These are phyloP conservation scores for Penicillium corylophilum DNA, from an alignment of 2,329 filamentous ascomycete genomes.

Conservation along the genomic window DNA sequence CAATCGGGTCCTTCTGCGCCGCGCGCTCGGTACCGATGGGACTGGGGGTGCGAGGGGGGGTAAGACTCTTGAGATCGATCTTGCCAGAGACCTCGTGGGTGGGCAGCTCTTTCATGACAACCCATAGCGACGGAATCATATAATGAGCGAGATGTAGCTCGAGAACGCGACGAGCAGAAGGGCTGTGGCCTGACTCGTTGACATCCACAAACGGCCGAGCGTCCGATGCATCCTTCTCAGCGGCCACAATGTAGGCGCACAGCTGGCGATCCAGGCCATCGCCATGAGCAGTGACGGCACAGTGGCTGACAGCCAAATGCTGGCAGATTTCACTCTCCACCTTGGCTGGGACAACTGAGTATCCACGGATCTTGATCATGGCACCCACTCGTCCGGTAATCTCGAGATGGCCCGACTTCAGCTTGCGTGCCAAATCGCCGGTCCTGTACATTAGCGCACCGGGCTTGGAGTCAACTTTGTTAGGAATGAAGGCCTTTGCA, in stretches of 20 bases:
- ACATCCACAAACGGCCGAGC: slow-evolving; percentile 59
- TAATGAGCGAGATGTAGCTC: slow-evolving; percentile 71
- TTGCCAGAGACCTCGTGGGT: slow-evolving; percentile 79
- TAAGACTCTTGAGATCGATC: slow-evolving; percentile 69
- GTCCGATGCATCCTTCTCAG: slow-evolving; percentile 49
- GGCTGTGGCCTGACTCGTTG: slow-evolving; percentile 69
- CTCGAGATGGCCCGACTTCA: slow-evolving; percentile 67
- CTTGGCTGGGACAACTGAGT: slow-evolving; percentile 73
- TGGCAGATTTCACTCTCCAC: slow-evolving; percentile 71
- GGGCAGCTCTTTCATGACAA: slow-evolving; percentile 67
- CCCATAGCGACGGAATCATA: slow-evolving; percentile 79
- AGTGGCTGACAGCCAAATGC: slow-evolving; percentile 68
- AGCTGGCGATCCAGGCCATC: slow-evolving; percentile 74
- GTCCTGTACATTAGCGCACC: slow-evolving; percentile 72
- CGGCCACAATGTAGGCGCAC: slow-evolving; percentile 72
- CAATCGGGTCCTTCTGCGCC: slow-evolving; percentile 62
- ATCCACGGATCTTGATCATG: slow-evolving; percentile 80
- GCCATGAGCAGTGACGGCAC: slow-evolving; percentile 70
- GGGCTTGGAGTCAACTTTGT: slow-evolving; percentile 61
- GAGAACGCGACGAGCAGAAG: slow-evolving; percentile 64
- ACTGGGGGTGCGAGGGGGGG: slow-evolving; percentile 59
- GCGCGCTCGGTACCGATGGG: slow-evolving; percentile 45
- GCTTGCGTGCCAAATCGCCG: slow-evolving; percentile 67
- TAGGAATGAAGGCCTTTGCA: slow-evolving; percentile 66
- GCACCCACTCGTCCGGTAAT: slow-evolving; percentile 74